Base-by-base conservation (phyloP, 306 rosid species). In the Trifolium repens region DNA sequence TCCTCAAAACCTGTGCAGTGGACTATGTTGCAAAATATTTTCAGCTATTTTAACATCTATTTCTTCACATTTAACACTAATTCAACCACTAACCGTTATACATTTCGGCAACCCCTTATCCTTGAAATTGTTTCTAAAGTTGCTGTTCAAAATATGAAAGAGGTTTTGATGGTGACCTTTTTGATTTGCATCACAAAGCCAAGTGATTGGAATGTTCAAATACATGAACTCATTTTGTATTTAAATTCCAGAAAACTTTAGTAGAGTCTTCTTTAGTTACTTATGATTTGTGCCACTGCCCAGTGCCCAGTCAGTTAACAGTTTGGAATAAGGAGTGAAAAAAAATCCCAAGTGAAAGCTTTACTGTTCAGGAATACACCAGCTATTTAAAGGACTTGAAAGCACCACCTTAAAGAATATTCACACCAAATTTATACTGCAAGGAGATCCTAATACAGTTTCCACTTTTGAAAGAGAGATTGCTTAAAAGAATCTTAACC, bases 251-350 rank as follows among this genome's bases (percentile, higher is more conserved):
- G 26, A 30, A 66, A 73, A 35, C 47, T 46, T 53, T 60, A 61
- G 71, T 17, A 0, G 37, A 52, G 12, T 32, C 62, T 80, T 74
- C 77, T 73, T 69, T 69, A 39, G 67, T 74, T 74, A 50, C 77
- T 9, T 22, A 16, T 30, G 79, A 27, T 55, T 39, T 52, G 40
- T 44, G 37, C 49, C 24, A 55, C 44, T 54, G 30, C 39, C 22
- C 70, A 5, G 74, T 54, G 19, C 39, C 34, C 71, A 9, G 69
- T 57, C 61, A 57, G 67, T 53, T 34, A 17, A 67, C 67, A 27
- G 44, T 27, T 42, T 42, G 59, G 0, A 30, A 55, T 54, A n/a
- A 55, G 5, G 22, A 67, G 67, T 61, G 5, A 27, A 63, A n/a
- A n/a, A 17, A 65, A 42, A 2, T 49, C 27, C 16, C 44, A 40